Evolutionary conservation across 2,329 filamentous ascomycete species (phyloP), one percentile per base, ranked within the genome.

Genomic region (Colletotrichum tropicicola): DNA sequence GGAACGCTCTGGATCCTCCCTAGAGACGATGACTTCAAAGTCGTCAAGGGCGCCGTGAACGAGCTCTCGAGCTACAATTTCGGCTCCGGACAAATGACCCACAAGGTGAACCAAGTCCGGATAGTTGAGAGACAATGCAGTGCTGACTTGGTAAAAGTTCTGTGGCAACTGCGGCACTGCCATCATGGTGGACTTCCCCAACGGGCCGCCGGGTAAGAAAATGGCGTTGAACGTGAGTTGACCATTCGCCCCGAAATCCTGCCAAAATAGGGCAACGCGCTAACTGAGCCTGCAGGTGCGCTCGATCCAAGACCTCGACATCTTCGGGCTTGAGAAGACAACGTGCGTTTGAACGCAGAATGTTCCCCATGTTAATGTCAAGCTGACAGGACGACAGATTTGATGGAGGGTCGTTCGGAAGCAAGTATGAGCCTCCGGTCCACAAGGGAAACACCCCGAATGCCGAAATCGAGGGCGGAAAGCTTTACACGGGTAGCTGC

Each of bases 111-210:
- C 19, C n/a, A 51, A 19, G 41, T 53, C 41, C 23, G 15, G 2
- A 39, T 39, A 30, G 6, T 17, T 17, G 12, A 55, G 10, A 23
- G 44, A 27, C 10, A 52, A 39, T 51, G 58, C 30, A 30, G 10
- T 39, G 37, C 62, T 30, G n/a, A 65, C 43, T 10, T 1, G 19
- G 25, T 45, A 27, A 61, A 32, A 86, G 83, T 88, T 87, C 69
- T 88, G 86, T 68, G 70, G 80, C 6, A 79, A 69, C 3, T 88
- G 86, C 68, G 85, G 82, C 27, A 83, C 79, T 5, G 73, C 78
- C 3, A 62, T 87, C 6, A 68, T 83, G 61, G 74, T 71, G 2
- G 70, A 70, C 6, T 71, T 72, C 39, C 68, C 71, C 0, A 69
- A 71, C 23, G 72, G 72, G 27, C 72, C 73, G 1, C 67, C 70